phyloP scores from a whole-genome alignment of 805 yeast species.

The Nakazawaea holstii region DNA sequence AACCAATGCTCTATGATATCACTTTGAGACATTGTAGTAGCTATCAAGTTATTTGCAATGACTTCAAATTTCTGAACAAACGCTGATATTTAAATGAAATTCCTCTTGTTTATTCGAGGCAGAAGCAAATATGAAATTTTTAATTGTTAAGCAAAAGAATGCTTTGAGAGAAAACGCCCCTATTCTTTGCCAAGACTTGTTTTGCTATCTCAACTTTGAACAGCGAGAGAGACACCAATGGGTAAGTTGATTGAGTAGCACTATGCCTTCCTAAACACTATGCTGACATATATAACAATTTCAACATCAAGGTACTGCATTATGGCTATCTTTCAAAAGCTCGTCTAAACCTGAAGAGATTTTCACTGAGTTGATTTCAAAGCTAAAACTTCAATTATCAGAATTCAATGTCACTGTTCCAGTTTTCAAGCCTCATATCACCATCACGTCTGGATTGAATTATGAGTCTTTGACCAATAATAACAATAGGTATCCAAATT shows the following conservation, averaged over 20 bases:
- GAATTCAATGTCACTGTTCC: neutral
- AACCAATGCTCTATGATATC: constrained; percentile 19
- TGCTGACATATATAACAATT: too few species aligned
- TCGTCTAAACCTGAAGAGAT: neutral
- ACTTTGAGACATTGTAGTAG: neutral
- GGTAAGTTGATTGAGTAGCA: too few species aligned
- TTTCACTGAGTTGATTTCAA: neutral
- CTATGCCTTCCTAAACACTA: neutral
- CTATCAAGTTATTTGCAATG: too few species aligned
- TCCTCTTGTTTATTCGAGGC: neutral
- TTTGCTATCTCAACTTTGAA: too few species aligned
- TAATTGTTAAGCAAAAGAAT: neutral
- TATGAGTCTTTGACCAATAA: too few species aligned
- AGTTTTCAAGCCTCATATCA: neutral
- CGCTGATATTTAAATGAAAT: neutral
- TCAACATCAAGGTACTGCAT: constrained; percentile 1
- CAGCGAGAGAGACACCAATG: too few species aligned
- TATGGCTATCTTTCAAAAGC: constrained; percentile 1
- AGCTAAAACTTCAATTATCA: neutral
- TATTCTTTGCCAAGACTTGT: too few species aligned
- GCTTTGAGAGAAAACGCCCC: too few species aligned
- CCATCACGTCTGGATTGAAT: neutral
- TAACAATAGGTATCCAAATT: too few species aligned
- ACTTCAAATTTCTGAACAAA: too few species aligned
- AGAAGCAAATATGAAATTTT: constrained; percentile 4